These are phyloP conservation scores for Trypanosoma avium DNA, from an alignment of 208 protist genomes.

Conservation along the genomic window DNA sequence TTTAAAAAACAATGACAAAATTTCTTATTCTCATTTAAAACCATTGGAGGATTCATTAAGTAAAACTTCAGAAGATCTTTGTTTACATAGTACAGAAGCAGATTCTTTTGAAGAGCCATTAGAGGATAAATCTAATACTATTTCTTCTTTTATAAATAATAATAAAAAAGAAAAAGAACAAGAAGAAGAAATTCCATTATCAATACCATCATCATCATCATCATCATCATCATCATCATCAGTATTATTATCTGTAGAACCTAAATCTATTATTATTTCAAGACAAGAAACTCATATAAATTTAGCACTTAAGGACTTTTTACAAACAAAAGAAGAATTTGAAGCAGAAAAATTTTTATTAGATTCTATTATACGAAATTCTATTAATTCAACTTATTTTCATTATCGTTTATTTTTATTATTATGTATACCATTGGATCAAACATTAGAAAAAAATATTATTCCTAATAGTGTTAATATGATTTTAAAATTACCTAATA, in stretches of 20 bases:
- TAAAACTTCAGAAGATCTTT: no score
- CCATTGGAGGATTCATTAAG: no score
- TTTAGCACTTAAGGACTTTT: neutral
- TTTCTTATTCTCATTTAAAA: no score
- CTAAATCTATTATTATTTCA: neutral
- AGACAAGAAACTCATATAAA: neutral
- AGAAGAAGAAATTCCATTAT: no score
- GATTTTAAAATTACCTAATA: neutral
- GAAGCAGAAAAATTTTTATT: conserved; percentile 2
- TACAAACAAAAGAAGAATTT: conserved; percentile 5
- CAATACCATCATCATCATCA: no score
- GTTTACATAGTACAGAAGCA: no score
- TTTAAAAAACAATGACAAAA: no score
- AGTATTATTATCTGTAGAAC: no score
- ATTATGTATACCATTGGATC: conserved; percentile 7
- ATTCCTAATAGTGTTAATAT: neutral
- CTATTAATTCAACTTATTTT: conserved; percentile 1
- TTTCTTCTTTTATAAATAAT: no score
- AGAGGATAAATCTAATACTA: conserved; percentile 1
- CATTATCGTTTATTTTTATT: conserved; percentile 18
- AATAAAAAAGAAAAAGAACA: no score
- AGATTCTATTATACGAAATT: neutral
- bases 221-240: no score
- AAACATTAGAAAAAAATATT: neutral
- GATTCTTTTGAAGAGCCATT: neutral